Evolutionary conservation across 2,329 filamentous ascomycete genomes (phyloP).

Genomic region (Talaromyces sp.): DNA sequence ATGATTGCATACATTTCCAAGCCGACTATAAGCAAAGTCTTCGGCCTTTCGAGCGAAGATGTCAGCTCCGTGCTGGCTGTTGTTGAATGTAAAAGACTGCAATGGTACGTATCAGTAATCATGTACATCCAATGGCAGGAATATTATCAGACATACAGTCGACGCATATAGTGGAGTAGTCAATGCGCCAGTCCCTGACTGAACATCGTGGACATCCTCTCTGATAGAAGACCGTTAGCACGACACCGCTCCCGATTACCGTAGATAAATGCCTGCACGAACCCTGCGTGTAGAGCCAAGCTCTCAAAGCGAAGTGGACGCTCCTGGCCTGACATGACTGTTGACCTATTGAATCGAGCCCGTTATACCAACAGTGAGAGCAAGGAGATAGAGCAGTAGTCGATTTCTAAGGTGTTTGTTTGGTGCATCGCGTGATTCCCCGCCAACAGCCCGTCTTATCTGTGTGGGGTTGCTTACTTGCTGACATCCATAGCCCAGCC

Average conservation of each 20-base stretch:
- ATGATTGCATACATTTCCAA: slow-evolving; percentile 31
- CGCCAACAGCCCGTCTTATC: neutral
- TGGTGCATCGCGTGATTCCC: slow-evolving; percentile 3
- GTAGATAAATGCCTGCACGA: neutral
- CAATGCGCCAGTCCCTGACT: slow-evolving; percentile 15
- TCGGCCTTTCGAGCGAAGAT: slow-evolving; percentile 77
- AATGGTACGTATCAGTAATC: neutral
- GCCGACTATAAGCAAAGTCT: slow-evolving; percentile 49
- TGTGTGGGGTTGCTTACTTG: neutral
- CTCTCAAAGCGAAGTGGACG: slow-evolving; percentile 16
- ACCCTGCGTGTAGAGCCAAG: slow-evolving; percentile 18
- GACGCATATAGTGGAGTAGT: slow-evolving; percentile 18
- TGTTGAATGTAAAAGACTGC: slow-evolving; percentile 60
- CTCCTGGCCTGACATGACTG: slow-evolving; percentile 7
- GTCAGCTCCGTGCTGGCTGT: slow-evolving; percentile 80
- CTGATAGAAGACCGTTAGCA: slow-evolving; percentile 2
- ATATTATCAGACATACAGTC: neutral
- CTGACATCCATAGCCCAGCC: neutral
- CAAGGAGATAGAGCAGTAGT: no score
- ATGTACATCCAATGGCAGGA: neutral
- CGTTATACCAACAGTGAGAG: no score
- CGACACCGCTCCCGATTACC: no score
- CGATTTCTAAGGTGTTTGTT: neutral
- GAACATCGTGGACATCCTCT: slow-evolving; percentile 17
- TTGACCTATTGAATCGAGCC: no score